Conservation (phyloP, 2,329 filamentous ascomycete species). For the Daldinia sp. region DNA sequence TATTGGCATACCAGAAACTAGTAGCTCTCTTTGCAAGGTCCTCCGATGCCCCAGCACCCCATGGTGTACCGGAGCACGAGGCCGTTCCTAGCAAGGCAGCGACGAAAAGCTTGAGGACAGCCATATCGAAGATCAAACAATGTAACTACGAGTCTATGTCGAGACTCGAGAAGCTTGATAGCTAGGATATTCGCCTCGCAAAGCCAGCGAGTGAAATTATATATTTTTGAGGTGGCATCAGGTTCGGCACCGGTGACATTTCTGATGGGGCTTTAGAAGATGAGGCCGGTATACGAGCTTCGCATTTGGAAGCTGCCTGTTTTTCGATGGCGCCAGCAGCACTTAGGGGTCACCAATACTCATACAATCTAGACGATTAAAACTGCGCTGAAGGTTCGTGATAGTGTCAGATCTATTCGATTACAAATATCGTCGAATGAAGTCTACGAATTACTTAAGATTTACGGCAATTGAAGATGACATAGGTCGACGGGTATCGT, state of each 20-base stretch:
- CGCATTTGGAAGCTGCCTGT: slow-evolving; percentile 11
- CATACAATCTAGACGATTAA: background rate
- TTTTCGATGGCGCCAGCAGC: slow-evolving; percentile 28
- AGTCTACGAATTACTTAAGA: background rate
- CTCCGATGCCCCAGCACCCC: slow-evolving; percentile 6
- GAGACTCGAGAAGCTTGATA: background rate
- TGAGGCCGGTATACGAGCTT: background rate
- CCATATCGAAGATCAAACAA: slow-evolving; percentile 18
- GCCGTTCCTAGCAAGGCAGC: slow-evolving; percentile 13
- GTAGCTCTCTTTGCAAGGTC: slow-evolving; percentile 16
- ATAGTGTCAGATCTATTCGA: background rate
- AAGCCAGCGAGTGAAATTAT: slow-evolving; percentile 14
- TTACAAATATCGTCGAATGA: background rate
- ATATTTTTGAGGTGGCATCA: slow-evolving; percentile 18
- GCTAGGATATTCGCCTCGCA: slow-evolving; percentile 4
- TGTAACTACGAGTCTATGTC: background rate
- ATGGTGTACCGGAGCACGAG: slow-evolving; percentile 13
- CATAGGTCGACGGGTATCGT: too few relatives aligned
- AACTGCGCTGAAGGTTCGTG: background rate
- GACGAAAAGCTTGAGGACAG: slow-evolving; percentile 16
- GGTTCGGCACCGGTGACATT: background rate
- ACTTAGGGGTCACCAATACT: background rate
- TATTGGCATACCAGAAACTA: slow-evolving; percentile 54
- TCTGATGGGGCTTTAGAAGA: background rate
- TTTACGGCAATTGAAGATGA: background rate